phyloP scores from a whole-genome alignment of 768 basidiomycete species.

The Boletus fagicola region DNA sequence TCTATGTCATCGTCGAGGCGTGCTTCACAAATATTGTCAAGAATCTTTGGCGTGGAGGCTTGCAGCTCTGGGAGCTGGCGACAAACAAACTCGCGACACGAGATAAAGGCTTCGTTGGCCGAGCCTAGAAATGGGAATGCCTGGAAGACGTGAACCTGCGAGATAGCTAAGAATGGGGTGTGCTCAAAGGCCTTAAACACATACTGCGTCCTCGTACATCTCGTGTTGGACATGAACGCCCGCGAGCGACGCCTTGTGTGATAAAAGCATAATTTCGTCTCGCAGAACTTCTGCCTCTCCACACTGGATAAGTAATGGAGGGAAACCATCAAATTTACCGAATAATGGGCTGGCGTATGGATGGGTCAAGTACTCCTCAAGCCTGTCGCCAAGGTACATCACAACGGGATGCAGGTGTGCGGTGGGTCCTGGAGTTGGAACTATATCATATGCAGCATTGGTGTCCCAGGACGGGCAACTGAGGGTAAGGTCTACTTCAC shows the following conservation, averaged over 20 bases:
- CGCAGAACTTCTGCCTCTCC: conserved; percentile 95
- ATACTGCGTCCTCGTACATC: conserved; percentile 85
- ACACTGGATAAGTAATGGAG: conserved; percentile 86
- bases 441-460: conserved; percentile 83
- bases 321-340: conserved; percentile 81
- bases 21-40: conserved; percentile 55
- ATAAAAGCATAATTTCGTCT: conserved; percentile 88
- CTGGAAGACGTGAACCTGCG: conserved; percentile 88
- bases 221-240: conserved; percentile 89
- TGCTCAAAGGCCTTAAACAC: conserved; percentile 24
- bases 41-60: conserved; percentile 46
- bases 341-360: conserved; percentile 96
- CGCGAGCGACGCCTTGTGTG: conserved; percentile 86
- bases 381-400: conserved; percentile 85
- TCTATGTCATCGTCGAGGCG: conserved; percentile 69
- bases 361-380: conserved; percentile 85
- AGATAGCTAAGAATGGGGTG: background rate
- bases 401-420: conserved; percentile 92
- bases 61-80: conserved; percentile 55
- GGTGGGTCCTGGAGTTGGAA: conserved; percentile 65
- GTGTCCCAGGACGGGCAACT: conserved; percentile 99
- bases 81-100: conserved; percentile 68
- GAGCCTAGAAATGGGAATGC: conserved; percentile 75
- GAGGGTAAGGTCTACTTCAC: conserved; percentile 77
- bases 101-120: conserved; percentile 62